Percentiles rank a stretch among this genome's conserved stretches.
Evolutionary conservation across 768 basidiomycete species (phyloP).

Genomic region (Hygrophoropsis aurantiaca): DNA sequence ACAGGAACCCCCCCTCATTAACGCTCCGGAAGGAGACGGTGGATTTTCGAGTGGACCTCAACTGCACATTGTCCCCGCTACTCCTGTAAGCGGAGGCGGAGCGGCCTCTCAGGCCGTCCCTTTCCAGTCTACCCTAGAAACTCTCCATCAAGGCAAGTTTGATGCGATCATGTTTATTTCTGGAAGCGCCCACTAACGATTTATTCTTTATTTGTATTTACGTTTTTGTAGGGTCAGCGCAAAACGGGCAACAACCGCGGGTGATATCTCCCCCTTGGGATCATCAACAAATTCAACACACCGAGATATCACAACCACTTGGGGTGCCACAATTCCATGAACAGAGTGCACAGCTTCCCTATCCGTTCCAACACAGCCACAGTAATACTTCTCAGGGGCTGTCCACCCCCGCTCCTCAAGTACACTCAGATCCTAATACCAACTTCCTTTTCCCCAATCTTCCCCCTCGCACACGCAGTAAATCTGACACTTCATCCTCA

Average conservation of each 20-base stretch:
- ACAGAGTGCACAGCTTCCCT: slow-evolving; percentile 24
- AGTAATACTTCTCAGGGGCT: slow-evolving; percentile 30
- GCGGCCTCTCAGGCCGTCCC: slow-evolving; percentile 44
- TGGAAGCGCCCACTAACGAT: slow-evolving; percentile 29
- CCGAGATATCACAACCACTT: slow-evolving; percentile 29
- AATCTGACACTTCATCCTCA: slow-evolving; percentile 53
- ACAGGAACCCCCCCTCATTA: slow-evolving; percentile 51
- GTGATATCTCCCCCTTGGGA: slow-evolving; percentile 33
- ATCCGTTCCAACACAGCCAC: slow-evolving; percentile 31
- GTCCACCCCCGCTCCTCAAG: slow-evolving; percentile 31
- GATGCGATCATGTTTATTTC: slow-evolving; percentile 31
- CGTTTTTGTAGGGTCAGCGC: slow-evolving; percentile 29
- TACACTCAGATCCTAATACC: slow-evolving; percentile 35
- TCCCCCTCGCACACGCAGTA: slow-evolving; percentile 50
- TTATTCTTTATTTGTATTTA: slow-evolving; percentile 21
- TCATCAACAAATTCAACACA: slow-evolving; percentile 35
- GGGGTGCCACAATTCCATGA: slow-evolving; percentile 29
- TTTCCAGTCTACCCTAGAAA: slow-evolving; percentile 51
- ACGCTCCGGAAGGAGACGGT: slow-evolving; percentile 60
- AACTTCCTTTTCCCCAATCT: slow-evolving; percentile 37
- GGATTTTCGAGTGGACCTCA: slow-evolving; percentile 52
- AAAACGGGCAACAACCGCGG: slow-evolving; percentile 33
- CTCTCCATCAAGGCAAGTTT: slow-evolving; percentile 55
- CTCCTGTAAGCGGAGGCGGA: slow-evolving; percentile 68
- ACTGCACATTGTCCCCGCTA: slow-evolving; percentile 81